Evolutionary conservation across 176 grass and related monocot genomes (phyloP), one percentile per base, ranked within the genome.

Genomic region (Rhynchospora pubera): DNA sequence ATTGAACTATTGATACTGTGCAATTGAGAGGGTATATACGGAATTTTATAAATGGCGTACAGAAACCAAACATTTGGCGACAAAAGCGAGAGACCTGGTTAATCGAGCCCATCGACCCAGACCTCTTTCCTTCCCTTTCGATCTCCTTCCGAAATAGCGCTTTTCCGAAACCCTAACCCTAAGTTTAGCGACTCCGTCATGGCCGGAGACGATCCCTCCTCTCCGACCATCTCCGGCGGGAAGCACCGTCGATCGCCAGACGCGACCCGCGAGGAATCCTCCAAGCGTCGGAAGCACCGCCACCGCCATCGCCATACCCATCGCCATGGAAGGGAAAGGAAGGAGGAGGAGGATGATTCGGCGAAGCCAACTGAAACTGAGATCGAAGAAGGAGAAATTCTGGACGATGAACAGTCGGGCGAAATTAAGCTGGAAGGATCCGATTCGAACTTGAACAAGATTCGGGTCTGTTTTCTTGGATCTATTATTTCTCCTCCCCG

Each of bases 371-470:
- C 44, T 39, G 83, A 80, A 13, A 89, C 89, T 24, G 92, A 99
- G 43, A 67, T 91, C 22, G 96, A 99, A 71, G 96, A 99, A 79
- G 96, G 96, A 30, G 96, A 99, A 86, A 99, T 99, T 75, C 86
- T 95, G 3, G 94, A 97, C 6, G 89, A 87, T 46, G 85, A 32
- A 24, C 83, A 86, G 66, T 75, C 80, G 3, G 80, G 70, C 26
- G 79, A 86, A 26, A 86, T 84, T 61, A 85, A 73, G 57, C n/a
- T 21, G 15, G 84, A 66, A 18, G 48, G 46, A 75, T 60, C 68
- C 5, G 45, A 88, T 77, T 62, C 34, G 12, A 39, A 78, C 74
- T 77, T 24, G n/a, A 63, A 50, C 0, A 51, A 82, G 57, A 82
- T 65, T 83, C 90, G 8, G 92, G 94, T 97, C 82, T 70, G 85